Percentiles rank a stretch among this genome's conserved stretches.
phyloP scores from a whole-genome alignment of 1,139 yeast species.

The Yamadazyma taylorii region DNA sequence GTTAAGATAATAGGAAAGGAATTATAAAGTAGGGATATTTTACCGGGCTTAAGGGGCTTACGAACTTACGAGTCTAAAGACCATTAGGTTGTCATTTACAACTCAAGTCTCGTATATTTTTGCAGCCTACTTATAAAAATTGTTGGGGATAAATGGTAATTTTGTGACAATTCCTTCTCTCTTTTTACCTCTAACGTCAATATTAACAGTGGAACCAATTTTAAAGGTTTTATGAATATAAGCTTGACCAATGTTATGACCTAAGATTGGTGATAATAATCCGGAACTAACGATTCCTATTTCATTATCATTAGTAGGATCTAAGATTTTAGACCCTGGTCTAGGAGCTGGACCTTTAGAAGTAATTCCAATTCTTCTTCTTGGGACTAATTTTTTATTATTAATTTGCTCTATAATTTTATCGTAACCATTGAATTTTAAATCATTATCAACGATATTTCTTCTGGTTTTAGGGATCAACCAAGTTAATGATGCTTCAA shows the following conservation, averaged over 20 bases:
- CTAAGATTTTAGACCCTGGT: constrained; percentile 69
- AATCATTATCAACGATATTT: constrained; percentile 28
- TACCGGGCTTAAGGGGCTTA: too few species aligned
- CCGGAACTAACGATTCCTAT: constrained; percentile 89
- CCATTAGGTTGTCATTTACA: too few species aligned
- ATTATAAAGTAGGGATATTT: too few species aligned
- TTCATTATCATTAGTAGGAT: constrained; percentile 45
- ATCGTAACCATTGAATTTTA: constrained; percentile 75
- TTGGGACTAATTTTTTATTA: constrained; percentile 56
- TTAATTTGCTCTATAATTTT: constrained; percentile 69
- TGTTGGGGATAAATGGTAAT: constrained; percentile 80
- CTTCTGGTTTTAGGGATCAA: constrained; percentile 82
- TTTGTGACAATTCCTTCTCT: constrained; percentile 74
- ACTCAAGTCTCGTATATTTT: not conserved
- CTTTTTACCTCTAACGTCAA: constrained; percentile 81
- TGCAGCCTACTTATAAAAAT: constrained; percentile 50
- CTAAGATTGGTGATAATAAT: constrained; percentile 81
- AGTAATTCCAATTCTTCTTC: constrained; percentile 71
- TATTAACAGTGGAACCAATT: constrained; percentile 69
- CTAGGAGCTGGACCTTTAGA: constrained; percentile 93
- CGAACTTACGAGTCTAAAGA: too few species aligned
- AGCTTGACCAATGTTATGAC: constrained; percentile 91
- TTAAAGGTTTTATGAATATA: constrained; percentile 78
- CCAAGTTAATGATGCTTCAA: constrained; percentile 90
- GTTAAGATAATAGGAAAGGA: too few species aligned